Evolutionary conservation across 73 alveolate genomes (phyloP).

Genomic region (Paramecium primaurelia): DNA sequence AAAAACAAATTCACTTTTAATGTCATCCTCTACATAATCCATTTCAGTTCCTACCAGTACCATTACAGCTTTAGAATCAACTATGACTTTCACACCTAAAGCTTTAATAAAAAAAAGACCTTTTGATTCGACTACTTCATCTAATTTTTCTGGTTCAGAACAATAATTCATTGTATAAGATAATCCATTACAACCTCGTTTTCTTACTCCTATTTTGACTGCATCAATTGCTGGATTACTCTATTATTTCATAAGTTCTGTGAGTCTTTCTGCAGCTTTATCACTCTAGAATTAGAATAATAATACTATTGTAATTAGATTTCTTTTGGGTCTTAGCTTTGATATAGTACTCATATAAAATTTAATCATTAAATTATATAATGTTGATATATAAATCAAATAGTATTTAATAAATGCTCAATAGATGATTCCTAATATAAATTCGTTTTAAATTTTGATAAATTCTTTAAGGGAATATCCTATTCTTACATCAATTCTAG

Average conservation of each 20-base stretch:
- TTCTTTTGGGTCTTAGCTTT: background rate
- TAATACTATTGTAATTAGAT: background rate
- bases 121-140: slow-evolving; percentile 78
- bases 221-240: slow-evolving; percentile 50
- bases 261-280: slow-evolving; percentile 61
- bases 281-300: slow-evolving; percentile 18
- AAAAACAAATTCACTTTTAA: slow-evolving; percentile 76
- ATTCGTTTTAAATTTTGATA: background rate
- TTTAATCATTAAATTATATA: background rate
- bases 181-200: slow-evolving; percentile 86
- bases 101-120: background rate
- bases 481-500: slow-evolving; percentile 16
- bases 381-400: background rate
- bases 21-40: slow-evolving; percentile 81
- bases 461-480: background rate
- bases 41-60: slow-evolving; percentile 83
- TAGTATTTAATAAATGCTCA: background rate
- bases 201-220: slow-evolving; percentile 79
- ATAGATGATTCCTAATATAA: background rate
- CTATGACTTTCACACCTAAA: slow-evolving; percentile 74
- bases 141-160: slow-evolving; percentile 65
- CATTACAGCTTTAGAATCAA: slow-evolving; percentile 82
- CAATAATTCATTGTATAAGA: slow-evolving; percentile 80
- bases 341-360: slow-evolving; percentile 1
- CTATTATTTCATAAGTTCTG: slow-evolving; percentile 22